Percentiles rank a stretch among this genome's conserved stretches.
phyloP scores from a whole-genome alignment of 306 rosid genomes.

The Vigna angularis region DNA sequence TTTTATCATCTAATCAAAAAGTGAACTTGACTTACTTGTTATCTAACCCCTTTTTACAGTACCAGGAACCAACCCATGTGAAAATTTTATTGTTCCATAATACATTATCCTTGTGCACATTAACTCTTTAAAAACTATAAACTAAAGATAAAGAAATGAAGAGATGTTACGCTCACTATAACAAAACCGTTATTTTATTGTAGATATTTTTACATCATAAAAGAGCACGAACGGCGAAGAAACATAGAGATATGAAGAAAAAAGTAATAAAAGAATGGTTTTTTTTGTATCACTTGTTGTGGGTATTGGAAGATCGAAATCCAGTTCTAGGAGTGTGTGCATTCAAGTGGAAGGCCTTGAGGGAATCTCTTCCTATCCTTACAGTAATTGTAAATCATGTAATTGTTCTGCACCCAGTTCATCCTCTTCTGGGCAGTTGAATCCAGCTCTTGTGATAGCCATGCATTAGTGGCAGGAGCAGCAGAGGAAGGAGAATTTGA shows the following conservation, averaged over 20 bases:
- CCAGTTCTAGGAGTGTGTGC: slow-evolving; percentile 36
- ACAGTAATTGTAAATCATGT: slow-evolving; percentile 74
- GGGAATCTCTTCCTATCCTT: slow-evolving; percentile 64
- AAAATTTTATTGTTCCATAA: too few relatives aligned
- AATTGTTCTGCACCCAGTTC: slow-evolving; percentile 67
- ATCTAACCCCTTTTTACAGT: not conserved
- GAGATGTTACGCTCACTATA: not conserved
- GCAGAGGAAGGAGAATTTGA: slow-evolving; percentile 29
- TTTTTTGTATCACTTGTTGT: not conserved
- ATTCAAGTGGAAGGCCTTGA: slow-evolving; percentile 65
- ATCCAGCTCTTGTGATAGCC: slow-evolving; percentile 64
- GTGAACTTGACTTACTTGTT: not conserved
- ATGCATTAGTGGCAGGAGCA: slow-evolving; percentile 33
- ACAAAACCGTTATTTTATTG: not conserved
- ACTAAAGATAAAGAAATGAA: not conserved
- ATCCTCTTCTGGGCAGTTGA: slow-evolving; percentile 53
- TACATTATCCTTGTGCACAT: too few relatives aligned
- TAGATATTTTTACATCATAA: not conserved
- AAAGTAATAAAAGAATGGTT: slow-evolving; percentile 26
- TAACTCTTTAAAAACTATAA: too few relatives aligned
- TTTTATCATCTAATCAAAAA: not conserved
- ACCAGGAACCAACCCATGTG: not conserved
- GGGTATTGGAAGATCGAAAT: not conserved
- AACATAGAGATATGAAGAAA: too few relatives aligned
- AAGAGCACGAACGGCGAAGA: not conserved